Conservation (phyloP, 495 filamentous ascomycete species). For the Penicillium nucicola region DNA sequence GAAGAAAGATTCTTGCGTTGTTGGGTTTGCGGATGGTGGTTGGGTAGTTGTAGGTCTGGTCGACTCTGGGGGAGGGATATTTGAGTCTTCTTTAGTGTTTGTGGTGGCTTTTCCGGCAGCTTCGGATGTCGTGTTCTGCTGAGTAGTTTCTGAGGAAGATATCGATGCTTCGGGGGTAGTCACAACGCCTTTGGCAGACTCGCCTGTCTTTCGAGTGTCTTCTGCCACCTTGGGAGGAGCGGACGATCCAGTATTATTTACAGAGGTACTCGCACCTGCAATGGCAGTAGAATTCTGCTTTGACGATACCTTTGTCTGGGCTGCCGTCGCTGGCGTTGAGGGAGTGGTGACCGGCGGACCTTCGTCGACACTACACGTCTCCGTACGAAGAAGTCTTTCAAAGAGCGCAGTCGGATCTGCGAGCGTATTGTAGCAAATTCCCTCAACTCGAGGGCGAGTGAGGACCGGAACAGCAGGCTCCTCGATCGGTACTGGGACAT, state of each 20-base stretch:
- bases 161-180: constrained; percentile 19
- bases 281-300: constrained; percentile 8
- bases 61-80: constrained; percentile 27
- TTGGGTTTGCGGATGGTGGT: constrained; percentile 64
- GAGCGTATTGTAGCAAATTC: constrained; percentile 16
- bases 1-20: constrained; percentile 95
- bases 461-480: background rate
- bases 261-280: constrained; percentile 2
- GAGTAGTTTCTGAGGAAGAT: constrained; percentile 15
- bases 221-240: constrained; percentile 11
- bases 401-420: constrained; percentile 16
- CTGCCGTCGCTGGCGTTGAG: constrained; percentile 6
- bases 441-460: background rate
- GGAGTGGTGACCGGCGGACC: constrained; percentile 3
- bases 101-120: constrained; percentile 16
- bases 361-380: constrained; percentile 20
- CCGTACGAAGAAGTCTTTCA: background rate
- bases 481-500: constrained; percentile 1
- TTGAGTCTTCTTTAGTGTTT: constrained; percentile 31
- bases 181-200: constrained; percentile 11
- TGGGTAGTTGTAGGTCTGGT: constrained; percentile 51
- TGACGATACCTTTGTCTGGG: constrained; percentile 3
- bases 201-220: constrained; percentile 20
- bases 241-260: constrained; percentile 5
- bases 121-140: constrained; percentile 25